Conservation (phyloP, 495 filamentous ascomycete genomes). For the Haplographium delicatum region DNA sequence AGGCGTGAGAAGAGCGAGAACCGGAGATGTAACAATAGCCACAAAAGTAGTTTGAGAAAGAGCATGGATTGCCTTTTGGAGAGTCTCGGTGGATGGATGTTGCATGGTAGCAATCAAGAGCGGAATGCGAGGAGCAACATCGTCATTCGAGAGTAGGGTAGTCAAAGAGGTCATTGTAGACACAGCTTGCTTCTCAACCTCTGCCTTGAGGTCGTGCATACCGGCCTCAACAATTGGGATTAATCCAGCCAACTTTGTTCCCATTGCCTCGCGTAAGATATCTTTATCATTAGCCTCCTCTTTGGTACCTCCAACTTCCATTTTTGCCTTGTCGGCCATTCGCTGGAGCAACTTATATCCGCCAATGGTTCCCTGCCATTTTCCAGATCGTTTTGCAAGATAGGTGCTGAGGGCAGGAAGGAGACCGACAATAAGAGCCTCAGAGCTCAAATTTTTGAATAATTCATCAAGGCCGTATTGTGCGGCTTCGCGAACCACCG, state of each 20-base stretch:
- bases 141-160: constrained; percentile 91
- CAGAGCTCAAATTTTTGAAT: constrained; percentile 69
- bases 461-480: constrained; percentile 92
- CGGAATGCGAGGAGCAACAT: constrained; percentile 89
- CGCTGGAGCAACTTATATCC: constrained; percentile 76
- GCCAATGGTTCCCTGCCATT: constrained; percentile 93
- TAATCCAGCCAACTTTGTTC: constrained; percentile 78
- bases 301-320: constrained; percentile 66
- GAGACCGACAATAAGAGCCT: constrained; percentile 74
- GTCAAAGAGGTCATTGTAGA: constrained; percentile 90
- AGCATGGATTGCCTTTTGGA: constrained; percentile 94
- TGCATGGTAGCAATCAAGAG: constrained; percentile 94
- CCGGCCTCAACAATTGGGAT: constrained; percentile 90
- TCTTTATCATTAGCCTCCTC: constrained; percentile 84
- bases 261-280: constrained; percentile 84
- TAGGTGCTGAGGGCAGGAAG: constrained; percentile 69
- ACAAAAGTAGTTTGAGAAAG: constrained; percentile 99
- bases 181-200: constrained; percentile 81
- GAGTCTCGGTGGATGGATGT: constrained; percentile 79
- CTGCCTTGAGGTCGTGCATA: constrained; percentile 93
- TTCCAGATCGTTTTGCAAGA: constrained; percentile 72
- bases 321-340: constrained; percentile 89
- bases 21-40: constrained; percentile 93
- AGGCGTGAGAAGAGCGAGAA: constrained; percentile 93
- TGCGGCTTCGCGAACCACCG: constrained; percentile 82